Conservation (phyloP, 2,329 filamentous ascomycete genomes). For the Botryotinia calthae region DNA sequence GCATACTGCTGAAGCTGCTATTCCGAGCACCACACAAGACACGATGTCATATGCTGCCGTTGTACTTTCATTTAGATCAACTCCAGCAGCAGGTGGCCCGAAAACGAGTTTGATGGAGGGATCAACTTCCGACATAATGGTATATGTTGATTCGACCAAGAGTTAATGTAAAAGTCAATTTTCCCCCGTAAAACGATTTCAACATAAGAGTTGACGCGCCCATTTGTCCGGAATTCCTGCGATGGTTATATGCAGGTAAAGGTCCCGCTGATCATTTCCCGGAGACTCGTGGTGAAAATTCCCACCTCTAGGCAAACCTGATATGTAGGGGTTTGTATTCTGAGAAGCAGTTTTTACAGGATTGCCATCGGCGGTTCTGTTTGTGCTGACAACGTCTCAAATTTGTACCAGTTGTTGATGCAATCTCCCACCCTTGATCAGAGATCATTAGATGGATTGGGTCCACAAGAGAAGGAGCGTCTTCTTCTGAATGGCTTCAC, state of each 20-base stretch:
- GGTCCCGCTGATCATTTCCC: constrained; percentile 5
- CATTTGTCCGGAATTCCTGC: constrained; percentile 7
- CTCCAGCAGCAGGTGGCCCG: constrained; percentile 2
- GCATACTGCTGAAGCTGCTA: constrained; percentile 7
- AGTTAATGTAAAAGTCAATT: not conserved
- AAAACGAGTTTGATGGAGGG: not conserved
- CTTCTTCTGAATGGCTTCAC: not conserved
- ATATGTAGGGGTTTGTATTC: not conserved
- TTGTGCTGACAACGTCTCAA: not conserved
- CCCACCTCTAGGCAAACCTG: not conserved
- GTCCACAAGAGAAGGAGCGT: not conserved
- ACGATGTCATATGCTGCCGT: constrained; percentile 8
- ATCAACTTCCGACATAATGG: constrained; percentile 3
- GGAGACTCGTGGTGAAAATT: not conserved
- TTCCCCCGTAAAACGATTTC: not conserved
- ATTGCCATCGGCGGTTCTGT: not conserved
- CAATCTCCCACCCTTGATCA: not conserved
- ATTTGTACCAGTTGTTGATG: not conserved
- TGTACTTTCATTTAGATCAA: constrained; percentile 5
- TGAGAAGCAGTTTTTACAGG: not conserved
- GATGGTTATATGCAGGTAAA: not conserved
- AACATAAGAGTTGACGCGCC: not conserved
- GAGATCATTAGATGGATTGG: not conserved
- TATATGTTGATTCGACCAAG: not conserved
- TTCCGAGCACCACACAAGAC: constrained; percentile 15